A percentile compares a stretch with the other conserved stretches of the same genome.
These are phyloP conservation scores for Eutypella sp. DNA, from an alignment of 2,329 filamentous ascomycete species.

Conservation along the genomic window DNA sequence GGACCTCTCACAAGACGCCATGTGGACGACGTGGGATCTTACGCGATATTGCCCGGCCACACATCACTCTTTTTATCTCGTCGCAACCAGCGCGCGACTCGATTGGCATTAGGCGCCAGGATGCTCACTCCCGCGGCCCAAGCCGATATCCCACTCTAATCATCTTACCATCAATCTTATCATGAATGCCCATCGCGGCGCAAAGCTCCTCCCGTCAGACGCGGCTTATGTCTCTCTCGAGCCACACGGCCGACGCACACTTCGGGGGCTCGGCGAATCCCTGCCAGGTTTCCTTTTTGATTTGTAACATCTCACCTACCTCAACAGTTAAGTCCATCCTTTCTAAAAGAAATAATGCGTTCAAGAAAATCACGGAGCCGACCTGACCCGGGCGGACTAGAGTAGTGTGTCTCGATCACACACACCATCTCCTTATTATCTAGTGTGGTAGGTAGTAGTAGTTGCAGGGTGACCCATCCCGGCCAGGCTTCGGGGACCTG, in stretches of 20 bases:
- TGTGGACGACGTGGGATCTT: slow-evolving; percentile 21
- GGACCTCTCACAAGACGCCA: slow-evolving; percentile 28
- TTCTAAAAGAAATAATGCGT: background rate
- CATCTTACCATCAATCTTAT: background rate
- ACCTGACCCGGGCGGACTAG: too few species aligned
- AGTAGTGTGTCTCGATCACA: too few species aligned
- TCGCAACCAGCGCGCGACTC: slow-evolving; percentile 17
- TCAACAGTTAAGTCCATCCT: background rate
- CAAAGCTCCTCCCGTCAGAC: too few species aligned
- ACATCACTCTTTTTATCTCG: slow-evolving; percentile 7
- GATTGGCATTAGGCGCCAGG: slow-evolving; percentile 3
- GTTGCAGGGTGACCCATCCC: too few species aligned
- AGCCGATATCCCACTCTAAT: too few species aligned
- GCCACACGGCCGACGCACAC: slow-evolving; percentile 1
- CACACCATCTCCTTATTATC: too few species aligned
- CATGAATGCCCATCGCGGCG: background rate
- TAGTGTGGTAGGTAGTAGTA: too few species aligned
- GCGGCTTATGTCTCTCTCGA: slow-evolving; percentile 3
- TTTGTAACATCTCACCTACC: background rate
- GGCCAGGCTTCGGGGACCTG: too few species aligned
- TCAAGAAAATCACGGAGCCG: too few species aligned
- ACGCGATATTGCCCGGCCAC: slow-evolving; percentile 8
- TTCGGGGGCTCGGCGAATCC: slow-evolving; percentile 5
- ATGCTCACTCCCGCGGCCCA: too few species aligned
- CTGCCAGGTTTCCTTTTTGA: slow-evolving; percentile 10